Conservation (phyloP, 2,329 filamentous ascomycete genomes). For the Sarocladiaceae sp. region DNA sequence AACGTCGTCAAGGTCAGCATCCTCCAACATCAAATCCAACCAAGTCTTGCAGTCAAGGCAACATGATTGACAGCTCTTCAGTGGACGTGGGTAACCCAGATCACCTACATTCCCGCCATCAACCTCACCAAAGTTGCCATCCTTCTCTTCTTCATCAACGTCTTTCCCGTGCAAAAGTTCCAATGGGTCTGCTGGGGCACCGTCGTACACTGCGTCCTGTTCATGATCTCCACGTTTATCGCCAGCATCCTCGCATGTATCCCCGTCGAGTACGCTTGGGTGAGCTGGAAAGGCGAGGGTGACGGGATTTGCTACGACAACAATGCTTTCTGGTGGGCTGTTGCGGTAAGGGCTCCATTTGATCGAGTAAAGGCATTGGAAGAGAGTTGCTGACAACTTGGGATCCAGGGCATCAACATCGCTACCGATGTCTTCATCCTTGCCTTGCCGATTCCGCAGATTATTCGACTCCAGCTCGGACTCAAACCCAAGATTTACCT, state of each 20-base stretch:
- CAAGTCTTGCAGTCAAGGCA: not conserved
- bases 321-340: constrained; percentile 12
- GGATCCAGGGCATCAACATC: constrained; percentile 10
- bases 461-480: constrained; percentile 10
- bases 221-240: constrained; percentile 11
- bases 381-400: no score
- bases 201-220: constrained; percentile 10
- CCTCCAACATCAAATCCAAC: not conserved
- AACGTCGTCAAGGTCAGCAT: constrained; percentile 22
- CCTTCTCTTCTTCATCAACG: constrained; percentile 9
- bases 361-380: no score
- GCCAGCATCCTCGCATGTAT: constrained; percentile 10
- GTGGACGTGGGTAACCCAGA: constrained; percentile 12
- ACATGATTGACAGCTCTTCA: not conserved
- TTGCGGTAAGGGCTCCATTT: constrained; percentile 4
- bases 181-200: constrained; percentile 9
- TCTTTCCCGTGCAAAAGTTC: constrained; percentile 9
- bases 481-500: constrained; percentile 10
- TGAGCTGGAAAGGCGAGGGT: constrained; percentile 5
- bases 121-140: constrained; percentile 12
- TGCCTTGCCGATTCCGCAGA: constrained; percentile 9
- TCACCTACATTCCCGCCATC: constrained; percentile 12
- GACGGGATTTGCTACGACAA: constrained; percentile 11
- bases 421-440: constrained; percentile 11
- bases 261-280: constrained; percentile 10